Evolutionary conservation across 805 yeast genomes (phyloP).

Genomic region (Wickerhamomyces tratensis): DNA sequence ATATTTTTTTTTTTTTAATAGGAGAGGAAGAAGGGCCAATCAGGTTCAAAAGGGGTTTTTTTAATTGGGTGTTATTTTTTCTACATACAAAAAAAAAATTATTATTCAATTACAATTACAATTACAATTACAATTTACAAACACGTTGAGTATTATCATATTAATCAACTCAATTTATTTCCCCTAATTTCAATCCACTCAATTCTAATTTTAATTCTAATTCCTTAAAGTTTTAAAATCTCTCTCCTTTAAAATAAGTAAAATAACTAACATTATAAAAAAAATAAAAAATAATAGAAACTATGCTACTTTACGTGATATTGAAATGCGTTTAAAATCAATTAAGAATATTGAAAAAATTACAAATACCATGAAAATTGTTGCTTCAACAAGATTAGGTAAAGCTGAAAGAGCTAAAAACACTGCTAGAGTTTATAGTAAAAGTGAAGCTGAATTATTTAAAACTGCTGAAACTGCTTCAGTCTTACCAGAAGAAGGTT

Average conservation of each 20-base stretch:
- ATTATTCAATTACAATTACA: too few relatives aligned
- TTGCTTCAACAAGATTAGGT: constrained; percentile 92
- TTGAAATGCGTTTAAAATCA: constrained; percentile 95
- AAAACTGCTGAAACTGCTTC: constrained; percentile 70
- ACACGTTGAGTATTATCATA: too few relatives aligned
- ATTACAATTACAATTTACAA: too few relatives aligned
- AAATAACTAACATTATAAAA: background rate
- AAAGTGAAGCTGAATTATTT: constrained; percentile 72
- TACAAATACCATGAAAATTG: constrained; percentile 99
- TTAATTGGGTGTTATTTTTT: too few relatives aligned
- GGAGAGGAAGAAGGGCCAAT: too few relatives aligned
- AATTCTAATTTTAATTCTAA: too few relatives aligned
- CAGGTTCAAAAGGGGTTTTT: too few relatives aligned
- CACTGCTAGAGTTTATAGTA: constrained; percentile 76
- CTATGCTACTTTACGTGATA: constrained; percentile 98
- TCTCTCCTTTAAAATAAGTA: background rate
- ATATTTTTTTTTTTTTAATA: too few relatives aligned
- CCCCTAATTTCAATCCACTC: too few relatives aligned
- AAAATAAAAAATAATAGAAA: constrained; percentile 38
- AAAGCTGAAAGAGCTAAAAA: constrained; percentile 95
- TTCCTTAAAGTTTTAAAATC: too few relatives aligned
- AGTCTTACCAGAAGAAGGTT: constrained; percentile 30
- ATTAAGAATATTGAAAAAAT: constrained; percentile 98
- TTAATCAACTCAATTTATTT: too few relatives aligned
- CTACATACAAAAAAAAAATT: too few relatives aligned